These are phyloP conservation scores for Hirschfeldia incana DNA, from an alignment of 345 rosid species.

Conservation along the genomic window DNA sequence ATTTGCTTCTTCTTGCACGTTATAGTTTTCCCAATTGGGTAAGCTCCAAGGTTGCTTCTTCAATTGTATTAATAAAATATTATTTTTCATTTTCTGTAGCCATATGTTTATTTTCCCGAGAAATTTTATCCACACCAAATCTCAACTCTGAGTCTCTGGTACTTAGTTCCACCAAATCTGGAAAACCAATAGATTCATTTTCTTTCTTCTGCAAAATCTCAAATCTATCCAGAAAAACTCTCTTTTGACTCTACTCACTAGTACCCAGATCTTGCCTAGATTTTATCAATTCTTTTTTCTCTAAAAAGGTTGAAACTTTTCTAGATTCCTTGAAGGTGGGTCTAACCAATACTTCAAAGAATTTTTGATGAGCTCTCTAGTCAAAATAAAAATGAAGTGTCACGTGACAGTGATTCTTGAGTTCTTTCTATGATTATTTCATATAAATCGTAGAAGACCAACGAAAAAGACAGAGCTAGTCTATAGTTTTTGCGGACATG, in stretches of 20 bases:
- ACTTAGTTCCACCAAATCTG: constrained; percentile 39
- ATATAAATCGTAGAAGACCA: not conserved
- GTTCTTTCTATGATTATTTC: constrained; percentile 28
- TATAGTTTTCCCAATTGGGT: constrained; percentile 40
- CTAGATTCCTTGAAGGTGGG: constrained; percentile 39
- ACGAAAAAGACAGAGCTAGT: constrained; percentile 6
- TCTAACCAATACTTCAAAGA: constrained; percentile 19
- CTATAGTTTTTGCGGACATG: constrained; percentile 41
- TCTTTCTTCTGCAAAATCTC: constrained; percentile 18
- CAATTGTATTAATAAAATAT: not conserved
- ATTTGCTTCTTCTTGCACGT: constrained; percentile 33
- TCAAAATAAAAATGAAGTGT: constrained; percentile 18
- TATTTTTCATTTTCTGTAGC: constrained; percentile 11
- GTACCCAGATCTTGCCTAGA: constrained; percentile 32
- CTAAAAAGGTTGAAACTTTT: constrained; percentile 25
- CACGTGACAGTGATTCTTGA: constrained; percentile 10
- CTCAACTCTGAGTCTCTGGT: constrained; percentile 36
- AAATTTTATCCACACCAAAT: constrained; percentile 33
- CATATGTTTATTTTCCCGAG: constrained; percentile 40
- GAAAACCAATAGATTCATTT: constrained; percentile 30
- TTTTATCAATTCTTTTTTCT: constrained; percentile 13
- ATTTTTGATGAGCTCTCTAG: constrained; percentile 19
- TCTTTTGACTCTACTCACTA: not conserved
- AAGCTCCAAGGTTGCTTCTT: constrained; percentile 38
- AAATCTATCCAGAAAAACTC: not conserved